Percentiles rank a stretch among this genome's conserved stretches.
Evolutionary conservation across 345 rosid genomes (phyloP).

Genomic region (Dipteronia dyeriana): DNA sequence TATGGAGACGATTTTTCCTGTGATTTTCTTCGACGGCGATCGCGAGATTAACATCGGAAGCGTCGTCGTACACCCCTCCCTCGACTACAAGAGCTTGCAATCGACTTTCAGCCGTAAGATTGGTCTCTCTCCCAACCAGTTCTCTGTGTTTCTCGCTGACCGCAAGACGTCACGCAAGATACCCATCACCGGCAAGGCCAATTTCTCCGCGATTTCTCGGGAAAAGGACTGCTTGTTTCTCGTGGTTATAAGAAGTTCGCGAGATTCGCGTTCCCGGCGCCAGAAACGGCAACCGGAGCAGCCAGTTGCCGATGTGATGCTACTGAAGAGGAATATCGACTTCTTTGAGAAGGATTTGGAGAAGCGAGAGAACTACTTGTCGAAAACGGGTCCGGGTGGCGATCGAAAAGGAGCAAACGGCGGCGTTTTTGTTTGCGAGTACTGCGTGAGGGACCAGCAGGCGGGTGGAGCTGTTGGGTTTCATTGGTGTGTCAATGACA

Average conservation of each 20-base stretch:
- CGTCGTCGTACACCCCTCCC: constrained; percentile 29
- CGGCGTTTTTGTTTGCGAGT: constrained; percentile 30
- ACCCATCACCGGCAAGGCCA: constrained; percentile 36
- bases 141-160: constrained; percentile 38
- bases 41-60: constrained; percentile 38
- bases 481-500: constrained; percentile 49
- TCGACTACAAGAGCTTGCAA: constrained; percentile 36
- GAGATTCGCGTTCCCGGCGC: constrained; percentile 34
- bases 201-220: constrained; percentile 38
- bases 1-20: constrained; percentile 27
- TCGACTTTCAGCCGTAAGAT: constrained; percentile 34
- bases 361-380: constrained; percentile 36
- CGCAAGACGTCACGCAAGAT: constrained; percentile 16
- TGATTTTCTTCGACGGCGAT: constrained; percentile 51
- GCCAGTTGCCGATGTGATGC: constrained; percentile 23
- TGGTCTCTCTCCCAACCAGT: constrained; percentile 47
- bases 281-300: constrained; percentile 23
- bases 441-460: constrained; percentile 33
- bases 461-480: constrained; percentile 33
- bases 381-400: constrained; percentile 22
- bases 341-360: background rate
- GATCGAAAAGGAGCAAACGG: background rate
- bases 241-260: constrained; percentile 36
- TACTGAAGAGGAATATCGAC: constrained; percentile 35
- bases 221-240: constrained; percentile 30